Base-by-base conservation (phyloP, 305 asterid species). In the Fraxinus baroniana region DNA sequence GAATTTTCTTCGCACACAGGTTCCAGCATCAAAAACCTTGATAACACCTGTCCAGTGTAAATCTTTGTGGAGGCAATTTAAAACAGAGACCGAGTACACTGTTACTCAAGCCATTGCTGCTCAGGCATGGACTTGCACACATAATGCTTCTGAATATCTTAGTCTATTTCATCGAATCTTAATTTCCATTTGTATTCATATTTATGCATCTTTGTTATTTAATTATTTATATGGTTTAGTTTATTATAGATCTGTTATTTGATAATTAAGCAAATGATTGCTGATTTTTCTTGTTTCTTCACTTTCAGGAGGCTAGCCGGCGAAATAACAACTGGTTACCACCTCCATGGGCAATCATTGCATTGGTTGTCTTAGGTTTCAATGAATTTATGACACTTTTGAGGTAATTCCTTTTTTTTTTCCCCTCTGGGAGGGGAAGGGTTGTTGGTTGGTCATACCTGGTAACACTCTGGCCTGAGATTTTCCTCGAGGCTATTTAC, bases 21-120 rank as follows among this genome's bases (percentile, higher is more conserved):
- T 94, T 80, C 92, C 95, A 70, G 81, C 97, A 82, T 86, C 96
- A 2, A 94, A 90, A 87, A 97, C 99, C 80, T 88, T 97, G 89
- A 85, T 97, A 72, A 91, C 98, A 75, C 99, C 99, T n/a, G 99
- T 97, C 78, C 99, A 94, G 93, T 94, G 99, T 90, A 97, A 94
- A 84, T 84, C 94, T 55, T 80, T 97, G 86, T 97, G 99, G 99
- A 92, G 97, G 89, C 98, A 94, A 87, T 97, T 97, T 85, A 90
- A 82, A 84, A 30, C 87, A 4, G 99, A 94, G 90, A 97, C 98
- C 0, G 98, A 97, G 91, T 95, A 94, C 87, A 89, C 97, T 60
- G 98, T 97, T 73, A 89, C 93, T 86, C 99, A 97, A 90, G 99
- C 99, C 76, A 92, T 94, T 81, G 86, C 98, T 87, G 98, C 99